Percentiles rank a stretch among this genome's conserved stretches.
These are phyloP conservation scores for Celoporthe dispersa DNA, from an alignment of 2,329 filamentous ascomycete species.

Conservation along the genomic window DNA sequence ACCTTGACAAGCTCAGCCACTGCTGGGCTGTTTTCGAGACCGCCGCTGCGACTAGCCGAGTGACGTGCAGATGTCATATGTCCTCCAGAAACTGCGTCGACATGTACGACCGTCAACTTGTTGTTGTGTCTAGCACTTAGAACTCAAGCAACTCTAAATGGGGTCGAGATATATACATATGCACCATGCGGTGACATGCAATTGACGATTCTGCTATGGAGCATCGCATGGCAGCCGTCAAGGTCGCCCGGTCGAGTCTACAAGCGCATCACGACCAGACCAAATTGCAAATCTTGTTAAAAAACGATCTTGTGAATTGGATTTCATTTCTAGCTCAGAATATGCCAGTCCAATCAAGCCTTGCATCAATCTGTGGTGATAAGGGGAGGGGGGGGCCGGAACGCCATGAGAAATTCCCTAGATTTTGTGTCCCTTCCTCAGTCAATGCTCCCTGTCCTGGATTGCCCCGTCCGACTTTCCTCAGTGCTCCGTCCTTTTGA, in stretches of 20 bases:
- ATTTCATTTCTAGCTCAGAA: not conserved
- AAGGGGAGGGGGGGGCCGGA: not conserved
- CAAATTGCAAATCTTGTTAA: not conserved
- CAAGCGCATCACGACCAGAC: not conserved
- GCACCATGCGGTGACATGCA: not conserved
- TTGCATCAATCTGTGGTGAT: conserved; percentile 2
- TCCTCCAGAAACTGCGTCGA: not conserved
- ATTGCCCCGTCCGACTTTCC: not conserved
- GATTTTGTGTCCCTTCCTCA: not conserved
- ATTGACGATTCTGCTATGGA: not conserved
- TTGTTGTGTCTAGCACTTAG: not conserved
- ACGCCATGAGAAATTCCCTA: not conserved
- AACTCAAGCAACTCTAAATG: not conserved
- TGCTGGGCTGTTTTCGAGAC: not conserved
- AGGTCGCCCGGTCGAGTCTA: not conserved
- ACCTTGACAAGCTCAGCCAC: not conserved
- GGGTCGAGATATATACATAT: not conserved
- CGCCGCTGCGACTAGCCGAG: not conserved
- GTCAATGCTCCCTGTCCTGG: not conserved
- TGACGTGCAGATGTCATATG: not conserved
- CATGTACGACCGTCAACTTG: not conserved
- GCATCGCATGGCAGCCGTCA: not conserved
- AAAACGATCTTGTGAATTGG: not conserved
- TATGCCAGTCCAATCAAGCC: not conserved
- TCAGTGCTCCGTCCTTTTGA: not conserved